phyloP scores from a whole-genome alignment of 2,329 filamentous ascomycete species.

The Cladophialophora exuberans region DNA sequence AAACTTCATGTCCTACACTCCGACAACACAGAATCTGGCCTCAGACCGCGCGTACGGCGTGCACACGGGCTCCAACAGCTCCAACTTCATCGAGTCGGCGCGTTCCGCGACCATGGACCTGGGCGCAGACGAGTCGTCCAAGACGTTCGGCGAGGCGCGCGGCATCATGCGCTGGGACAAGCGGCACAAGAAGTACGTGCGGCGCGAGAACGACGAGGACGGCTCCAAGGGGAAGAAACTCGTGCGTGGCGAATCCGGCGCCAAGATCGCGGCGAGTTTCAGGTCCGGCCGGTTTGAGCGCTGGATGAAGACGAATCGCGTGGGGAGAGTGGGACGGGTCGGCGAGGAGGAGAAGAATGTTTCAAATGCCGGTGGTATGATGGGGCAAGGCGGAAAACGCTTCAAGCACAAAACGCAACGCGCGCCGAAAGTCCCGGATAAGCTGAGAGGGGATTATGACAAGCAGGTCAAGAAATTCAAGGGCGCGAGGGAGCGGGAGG shows the following conservation, averaged over 20 bases:
- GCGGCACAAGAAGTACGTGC: slow-evolving; percentile 93
- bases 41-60: slow-evolving; percentile 95
- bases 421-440: slow-evolving; percentile 92
- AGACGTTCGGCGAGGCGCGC: slow-evolving; percentile 76
- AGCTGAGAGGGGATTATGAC: slow-evolving; percentile 86
- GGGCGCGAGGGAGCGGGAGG: slow-evolving; percentile 74
- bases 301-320: slow-evolving; percentile 85
- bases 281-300: slow-evolving; percentile 89
- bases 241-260: slow-evolving; percentile 85
- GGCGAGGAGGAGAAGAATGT: slow-evolving; percentile 73
- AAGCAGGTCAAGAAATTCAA: slow-evolving; percentile 86
- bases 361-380: background rate
- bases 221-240: slow-evolving; percentile 71
- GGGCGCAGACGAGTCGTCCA: slow-evolving; percentile 80
- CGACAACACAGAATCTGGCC: slow-evolving; percentile 75
- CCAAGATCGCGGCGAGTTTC: slow-evolving; percentile 95
- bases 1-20: slow-evolving; percentile 95
- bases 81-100: slow-evolving; percentile 88
- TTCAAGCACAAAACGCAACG: slow-evolving; percentile 86
- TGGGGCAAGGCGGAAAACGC: slow-evolving; percentile 50
- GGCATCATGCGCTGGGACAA: slow-evolving; percentile 93
- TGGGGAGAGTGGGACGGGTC: slow-evolving; percentile 76
- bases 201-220: slow-evolving; percentile 90
- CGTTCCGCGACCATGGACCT: slow-evolving; percentile 84
- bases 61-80: slow-evolving; percentile 72